phyloP scores from a whole-genome alignment of 495 filamentous ascomycete genomes.

The Aspergillus diversus region DNA sequence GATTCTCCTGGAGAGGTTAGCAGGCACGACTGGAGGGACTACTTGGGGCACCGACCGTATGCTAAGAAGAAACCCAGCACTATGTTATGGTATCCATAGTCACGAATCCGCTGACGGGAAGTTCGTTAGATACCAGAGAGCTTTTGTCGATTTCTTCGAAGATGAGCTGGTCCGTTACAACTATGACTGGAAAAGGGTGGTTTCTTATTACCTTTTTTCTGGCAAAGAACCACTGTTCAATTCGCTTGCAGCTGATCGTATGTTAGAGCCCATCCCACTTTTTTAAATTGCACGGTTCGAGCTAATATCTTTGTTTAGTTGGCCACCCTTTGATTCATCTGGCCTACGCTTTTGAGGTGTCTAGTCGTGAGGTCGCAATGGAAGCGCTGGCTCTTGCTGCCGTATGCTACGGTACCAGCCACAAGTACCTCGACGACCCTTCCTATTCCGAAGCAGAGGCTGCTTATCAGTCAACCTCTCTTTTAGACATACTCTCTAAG shows the following conservation, averaged over 20 bases:
- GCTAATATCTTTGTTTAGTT: constrained; percentile 50
- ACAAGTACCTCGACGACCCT: constrained; percentile 78
- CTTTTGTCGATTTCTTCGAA: constrained; percentile 91
- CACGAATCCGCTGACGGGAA: constrained; percentile 5
- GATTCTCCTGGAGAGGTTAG: constrained; percentile 84
- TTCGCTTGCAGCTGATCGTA: constrained; percentile 75
- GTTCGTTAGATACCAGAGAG: constrained; percentile 73
- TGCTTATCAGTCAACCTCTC: constrained; percentile 55
- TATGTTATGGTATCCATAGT: background rate
- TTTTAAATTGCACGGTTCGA: background rate
- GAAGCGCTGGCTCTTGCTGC: constrained; percentile 75
- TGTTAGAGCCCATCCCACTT: constrained; percentile 32
- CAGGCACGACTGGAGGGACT: constrained; percentile 82
- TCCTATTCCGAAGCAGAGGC: constrained; percentile 61
- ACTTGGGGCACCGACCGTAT: constrained; percentile 68
- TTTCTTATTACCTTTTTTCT: constrained; percentile 73
- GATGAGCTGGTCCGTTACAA: constrained; percentile 74
- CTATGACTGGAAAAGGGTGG: constrained; percentile 83
- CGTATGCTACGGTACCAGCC: constrained; percentile 72
- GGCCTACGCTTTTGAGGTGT: constrained; percentile 83
- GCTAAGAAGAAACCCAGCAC: background rate
- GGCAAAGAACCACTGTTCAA: constrained; percentile 80
- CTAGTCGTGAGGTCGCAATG: constrained; percentile 77
- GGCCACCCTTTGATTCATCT: constrained; percentile 89
- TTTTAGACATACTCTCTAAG: constrained; percentile 67